Evolutionary conservation across 2,329 filamentous ascomycete species (phyloP).

Genomic region (Aspergillus costaricaensis): DNA sequence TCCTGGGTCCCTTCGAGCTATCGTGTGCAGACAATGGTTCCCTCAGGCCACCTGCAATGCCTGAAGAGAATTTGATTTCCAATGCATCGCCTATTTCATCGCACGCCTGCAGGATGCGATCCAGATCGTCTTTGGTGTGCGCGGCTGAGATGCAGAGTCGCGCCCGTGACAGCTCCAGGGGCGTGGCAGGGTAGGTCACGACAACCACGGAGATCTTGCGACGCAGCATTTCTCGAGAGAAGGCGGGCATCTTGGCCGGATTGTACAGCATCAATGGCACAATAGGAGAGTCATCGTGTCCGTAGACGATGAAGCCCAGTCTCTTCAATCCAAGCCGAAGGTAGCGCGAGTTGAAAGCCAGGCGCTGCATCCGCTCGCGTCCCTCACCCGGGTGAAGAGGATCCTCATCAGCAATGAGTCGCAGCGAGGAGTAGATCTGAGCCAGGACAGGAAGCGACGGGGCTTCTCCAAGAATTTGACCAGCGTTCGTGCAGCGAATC

Average conservation of each 20-base stretch:
- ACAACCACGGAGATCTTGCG: conserved; percentile 95
- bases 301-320: conserved; percentile 89
- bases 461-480: conserved; percentile 79
- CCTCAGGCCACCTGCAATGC: conserved; percentile 80
- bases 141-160: conserved; percentile 91
- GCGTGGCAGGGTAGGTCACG: conserved; percentile 91
- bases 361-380: conserved; percentile 85
- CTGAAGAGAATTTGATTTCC: conserved; percentile 90
- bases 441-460: conserved; percentile 82
- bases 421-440: conserved; percentile 81
- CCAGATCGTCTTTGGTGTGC: conserved; percentile 95
- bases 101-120: conserved; percentile 82
- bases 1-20: conserved; percentile 42
- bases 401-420: conserved; percentile 77
- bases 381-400: conserved; percentile 76
- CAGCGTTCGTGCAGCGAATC: conserved; percentile 77
- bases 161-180: conserved; percentile 85
- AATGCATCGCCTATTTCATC: conserved; percentile 86
- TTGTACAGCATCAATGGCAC: conserved; percentile 91
- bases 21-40: conserved; percentile 56
- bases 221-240: conserved; percentile 94
- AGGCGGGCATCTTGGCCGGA: conserved; percentile 93
- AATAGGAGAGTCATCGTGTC: conserved; percentile 94
- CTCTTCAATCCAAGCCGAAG: conserved; percentile 91
- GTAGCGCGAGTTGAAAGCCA: conserved; percentile 95